Evolutionary conservation across 148 eudicot genomes (phyloP).

Genomic region (Rhododendron ovatum): DNA sequence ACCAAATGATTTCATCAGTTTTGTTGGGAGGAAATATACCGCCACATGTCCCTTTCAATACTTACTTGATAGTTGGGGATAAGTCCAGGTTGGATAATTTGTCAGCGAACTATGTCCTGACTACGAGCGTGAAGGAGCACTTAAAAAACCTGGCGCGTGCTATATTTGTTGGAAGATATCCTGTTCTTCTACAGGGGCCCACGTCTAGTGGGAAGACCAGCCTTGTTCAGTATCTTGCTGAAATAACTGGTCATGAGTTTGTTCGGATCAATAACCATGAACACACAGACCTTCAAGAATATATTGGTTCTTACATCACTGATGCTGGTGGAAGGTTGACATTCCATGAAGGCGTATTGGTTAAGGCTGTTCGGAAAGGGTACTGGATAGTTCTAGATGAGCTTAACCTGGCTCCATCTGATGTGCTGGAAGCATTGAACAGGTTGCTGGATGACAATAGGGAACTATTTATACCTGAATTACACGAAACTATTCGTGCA

Average conservation of each 20-base stretch:
- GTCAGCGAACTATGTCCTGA: conserved; percentile 57
- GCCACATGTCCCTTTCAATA: conserved; percentile 33
- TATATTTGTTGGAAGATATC: conserved; percentile 70
- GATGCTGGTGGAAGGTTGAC: conserved; percentile 76
- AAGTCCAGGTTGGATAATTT: conserved; percentile 31
- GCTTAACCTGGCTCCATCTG: conserved; percentile 95
- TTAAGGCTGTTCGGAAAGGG: conserved; percentile 88
- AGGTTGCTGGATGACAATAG: conserved; percentile 90
- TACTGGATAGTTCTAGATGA: conserved; percentile 96
- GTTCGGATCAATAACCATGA: conserved; percentile 97
- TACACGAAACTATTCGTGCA: conserved; percentile 74
- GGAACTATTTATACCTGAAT: conserved; percentile 90
- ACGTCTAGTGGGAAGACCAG: conserved; percentile 99
- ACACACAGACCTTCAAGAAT: conserved; percentile 95
- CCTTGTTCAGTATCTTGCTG: conserved; percentile 89
- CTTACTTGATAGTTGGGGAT: conserved; percentile 33
- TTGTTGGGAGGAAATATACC: conserved; percentile 55
- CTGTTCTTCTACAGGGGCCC: conserved; percentile 95
- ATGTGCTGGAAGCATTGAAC: conserved; percentile 92
- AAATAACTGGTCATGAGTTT: conserved; percentile 79
- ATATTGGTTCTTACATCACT: conserved; percentile 87
- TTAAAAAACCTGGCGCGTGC: conserved; percentile 75
- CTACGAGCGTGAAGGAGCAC: conserved; percentile 72
- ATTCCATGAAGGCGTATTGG: conserved; percentile 86
- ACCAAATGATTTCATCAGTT: conserved; percentile 35